Base-by-base conservation (phyloP, 1,139 yeast genomes). In the Scheffersomyces cryptocercus region DNA sequence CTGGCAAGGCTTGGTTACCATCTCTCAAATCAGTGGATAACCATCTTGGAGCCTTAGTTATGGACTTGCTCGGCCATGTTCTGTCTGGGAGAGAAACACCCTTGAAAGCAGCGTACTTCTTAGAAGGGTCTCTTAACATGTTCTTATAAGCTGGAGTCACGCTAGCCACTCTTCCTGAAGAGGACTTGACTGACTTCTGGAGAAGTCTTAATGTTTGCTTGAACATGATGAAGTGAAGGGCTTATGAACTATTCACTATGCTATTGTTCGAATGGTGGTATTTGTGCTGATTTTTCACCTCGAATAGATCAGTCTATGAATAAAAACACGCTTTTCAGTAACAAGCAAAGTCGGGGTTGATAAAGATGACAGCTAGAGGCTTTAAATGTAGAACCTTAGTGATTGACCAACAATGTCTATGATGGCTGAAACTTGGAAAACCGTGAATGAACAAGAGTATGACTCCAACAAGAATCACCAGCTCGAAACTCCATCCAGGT, bases 1-100 rank as follows among this genome's bases (percentile, higher is more conserved):
- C 79, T 12, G 79, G 79, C 44, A 74, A 67, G 10, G 79, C 65
- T 52, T 74, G 79, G 54, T 74, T 74, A 14, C 79, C 79, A 48
- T 74, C 79, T 59, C 79, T 67, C 42, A 74, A 70, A 55, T 74
- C 79, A 13, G 79, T 74, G 31, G 77, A 70, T 41, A 74, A 66
- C 79, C 79, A 74, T 50, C 79, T 64, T 28, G 79, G 79, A 8
- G 78, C 73, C 43, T 67, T 69, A 43, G 67, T 58, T 45, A 74
- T 62, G 24, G 59, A 51, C 39, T 67, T 68, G 36, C 62, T 54
- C 2, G 79, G 79, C 79, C 79, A 74, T 26, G 63, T 63, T 52
- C 79, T 62, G 50, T 69, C 62, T 4, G 74, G 71, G 40, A 73
- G 65, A 15, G 65, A 47, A 29, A 74, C 62, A 7, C 68, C 67